Percentiles rank a stretch among this genome's conserved stretches.
Conservation (phyloP, 2,329 filamentous ascomycete genomes). For the Xylariaceae sp. region DNA sequence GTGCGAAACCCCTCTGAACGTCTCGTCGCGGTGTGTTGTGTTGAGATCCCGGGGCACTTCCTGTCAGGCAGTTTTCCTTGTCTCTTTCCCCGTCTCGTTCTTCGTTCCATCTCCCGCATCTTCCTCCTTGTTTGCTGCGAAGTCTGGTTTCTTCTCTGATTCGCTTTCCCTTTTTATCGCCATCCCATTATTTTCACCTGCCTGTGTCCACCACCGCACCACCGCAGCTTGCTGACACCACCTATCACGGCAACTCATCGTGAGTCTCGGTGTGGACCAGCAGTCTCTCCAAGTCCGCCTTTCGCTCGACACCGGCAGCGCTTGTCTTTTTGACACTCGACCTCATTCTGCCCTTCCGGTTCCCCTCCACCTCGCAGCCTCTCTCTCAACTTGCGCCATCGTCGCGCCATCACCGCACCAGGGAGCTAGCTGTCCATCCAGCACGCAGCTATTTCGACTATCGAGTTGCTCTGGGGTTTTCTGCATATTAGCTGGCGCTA, state of each 20-base stretch:
- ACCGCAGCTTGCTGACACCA: too few relatives aligned
- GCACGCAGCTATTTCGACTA: slow-evolving; percentile 18
- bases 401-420: slow-evolving; percentile 11
- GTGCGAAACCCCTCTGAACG: slow-evolving; percentile 32
- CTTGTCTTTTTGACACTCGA: slow-evolving; percentile 13
- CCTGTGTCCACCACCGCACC: slow-evolving; percentile 2
- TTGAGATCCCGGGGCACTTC: slow-evolving; percentile 37
- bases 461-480: slow-evolving; percentile 11
- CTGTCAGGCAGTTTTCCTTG: slow-evolving; percentile 41
- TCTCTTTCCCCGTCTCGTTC: slow-evolving; percentile 22
- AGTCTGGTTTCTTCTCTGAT: slow-evolving; percentile 27
- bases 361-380: slow-evolving; percentile 17
- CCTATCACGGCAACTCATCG: too few relatives aligned
- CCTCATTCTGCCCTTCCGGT: slow-evolving; percentile 11
- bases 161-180: slow-evolving; percentile 21
- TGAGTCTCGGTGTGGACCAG: too few relatives aligned
- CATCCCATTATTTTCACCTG: slow-evolving; percentile 21
- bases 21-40: slow-evolving; percentile 36
- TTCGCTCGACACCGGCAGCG: slow-evolving; percentile 12
- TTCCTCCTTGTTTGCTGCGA: slow-evolving; percentile 22
- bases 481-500: background rate
- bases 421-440: background rate
- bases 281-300: too few relatives aligned
- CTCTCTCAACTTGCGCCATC: slow-evolving; percentile 13
- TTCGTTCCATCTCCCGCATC: slow-evolving; percentile 29